phyloP scores from a whole-genome alignment of 495 filamentous ascomycete genomes.

The Trichoderma asperelloides region DNA sequence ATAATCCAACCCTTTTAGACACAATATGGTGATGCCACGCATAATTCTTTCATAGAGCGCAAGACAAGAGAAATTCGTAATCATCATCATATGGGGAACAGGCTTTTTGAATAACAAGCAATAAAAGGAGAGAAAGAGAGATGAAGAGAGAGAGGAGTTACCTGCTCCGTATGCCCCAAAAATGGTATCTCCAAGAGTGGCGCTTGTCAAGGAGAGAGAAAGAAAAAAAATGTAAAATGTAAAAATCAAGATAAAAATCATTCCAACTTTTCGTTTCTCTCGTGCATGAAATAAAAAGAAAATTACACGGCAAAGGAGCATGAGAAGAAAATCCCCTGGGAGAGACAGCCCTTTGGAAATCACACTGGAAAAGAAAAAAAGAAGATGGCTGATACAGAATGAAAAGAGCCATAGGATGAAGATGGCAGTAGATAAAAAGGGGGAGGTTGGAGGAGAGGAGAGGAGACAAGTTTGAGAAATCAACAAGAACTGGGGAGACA shows the following conservation, averaged over 20 bases:
- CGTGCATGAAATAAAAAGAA: background rate
- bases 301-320: background rate
- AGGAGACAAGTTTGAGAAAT: conserved; percentile 19
- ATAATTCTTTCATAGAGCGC: background rate
- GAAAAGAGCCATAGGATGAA: conserved; percentile 18
- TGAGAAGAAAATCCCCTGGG: background rate
- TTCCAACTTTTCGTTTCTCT: conserved; percentile 6
- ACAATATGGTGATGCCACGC: background rate
- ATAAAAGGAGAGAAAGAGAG: background rate
- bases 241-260: background rate
- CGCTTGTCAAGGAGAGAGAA: background rate
- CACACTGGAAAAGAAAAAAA: conserved; percentile 20
- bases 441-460: conserved; percentile 11
- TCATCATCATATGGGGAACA: conserved; percentile 3
- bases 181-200: background rate
- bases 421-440: conserved; percentile 14
- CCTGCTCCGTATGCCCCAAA: background rate
- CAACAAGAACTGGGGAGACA: background rate
- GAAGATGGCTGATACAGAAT: conserved; percentile 13
- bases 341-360: conserved; percentile 7
- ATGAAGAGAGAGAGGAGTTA: background rate
- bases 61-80: conserved; percentile 8
- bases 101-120: background rate
- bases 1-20: background rate
- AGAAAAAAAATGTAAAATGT: background rate